Evolutionary conservation across 2,329 filamentous ascomycete genomes (phyloP).

Genomic region (Epichloe sylvatica): DNA sequence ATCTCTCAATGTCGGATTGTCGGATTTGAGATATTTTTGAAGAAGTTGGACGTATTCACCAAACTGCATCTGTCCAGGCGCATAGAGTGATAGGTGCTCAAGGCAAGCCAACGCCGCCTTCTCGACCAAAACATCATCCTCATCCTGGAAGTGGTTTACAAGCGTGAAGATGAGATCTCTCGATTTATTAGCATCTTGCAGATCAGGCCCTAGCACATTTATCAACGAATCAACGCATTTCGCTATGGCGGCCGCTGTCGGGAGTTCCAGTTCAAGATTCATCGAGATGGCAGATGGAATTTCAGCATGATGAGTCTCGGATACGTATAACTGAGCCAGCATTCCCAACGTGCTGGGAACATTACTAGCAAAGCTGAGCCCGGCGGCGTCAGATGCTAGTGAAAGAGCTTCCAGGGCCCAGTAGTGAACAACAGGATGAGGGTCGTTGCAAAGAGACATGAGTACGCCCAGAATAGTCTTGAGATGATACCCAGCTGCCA

Average conservation of each 20-base stretch:
- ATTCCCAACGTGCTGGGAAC: conserved; percentile 86
- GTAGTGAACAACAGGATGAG: conserved; percentile 88
- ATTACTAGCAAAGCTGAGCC: conserved; percentile 79
- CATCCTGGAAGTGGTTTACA: conserved; percentile 67
- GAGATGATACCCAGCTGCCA: conserved; percentile 91
- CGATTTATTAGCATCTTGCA: conserved; percentile 87
- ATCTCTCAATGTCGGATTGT: conserved; percentile 55
- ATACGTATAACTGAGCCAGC: conserved; percentile 82
- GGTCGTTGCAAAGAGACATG: conserved; percentile 94
- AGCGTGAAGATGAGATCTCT: conserved; percentile 81
- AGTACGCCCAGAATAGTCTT: conserved; percentile 95
- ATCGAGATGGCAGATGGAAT: conserved; percentile 67
- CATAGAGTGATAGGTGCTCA: conserved; percentile 86
- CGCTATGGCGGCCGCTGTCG: conserved; percentile 69
- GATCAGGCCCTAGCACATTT: conserved; percentile 87
- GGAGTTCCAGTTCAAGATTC: conserved; percentile 75
- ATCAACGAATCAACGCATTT: conserved; percentile 89
- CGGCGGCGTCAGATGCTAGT: conserved; percentile 78
- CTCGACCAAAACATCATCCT: conserved; percentile 56
- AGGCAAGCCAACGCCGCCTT: conserved; percentile 69
- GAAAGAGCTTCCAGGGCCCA: conserved; percentile 87
- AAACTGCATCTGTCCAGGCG: conserved; percentile 76
- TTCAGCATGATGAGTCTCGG: conserved; percentile 82
- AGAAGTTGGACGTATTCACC: conserved; percentile 68
- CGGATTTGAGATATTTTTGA: conserved; percentile 62